Conservation (phyloP, 2,329 filamentous ascomycete species). For the Xylariaceae sp. region DNA sequence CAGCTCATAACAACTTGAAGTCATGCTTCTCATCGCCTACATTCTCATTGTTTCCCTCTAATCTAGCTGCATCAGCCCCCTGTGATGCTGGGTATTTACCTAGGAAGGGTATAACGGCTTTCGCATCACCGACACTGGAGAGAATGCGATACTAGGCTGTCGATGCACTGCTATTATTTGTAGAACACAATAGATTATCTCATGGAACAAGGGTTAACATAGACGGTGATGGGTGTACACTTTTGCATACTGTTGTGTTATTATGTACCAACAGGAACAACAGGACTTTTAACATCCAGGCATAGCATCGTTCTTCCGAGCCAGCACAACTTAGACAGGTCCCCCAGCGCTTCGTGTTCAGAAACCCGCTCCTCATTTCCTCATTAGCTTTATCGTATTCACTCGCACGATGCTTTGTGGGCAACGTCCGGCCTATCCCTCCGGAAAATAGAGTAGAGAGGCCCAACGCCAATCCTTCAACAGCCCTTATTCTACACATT, state of each 20-base stretch:
- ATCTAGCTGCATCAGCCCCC: too few species aligned
- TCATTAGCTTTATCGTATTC: constrained; percentile 9
- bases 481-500: constrained; percentile 17
- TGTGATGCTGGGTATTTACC: too few species aligned
- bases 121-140: too few species aligned
- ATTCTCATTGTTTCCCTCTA: too few species aligned
- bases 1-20: too few species aligned
- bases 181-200: too few species aligned
- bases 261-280: constrained; percentile 2
- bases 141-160: too few species aligned
- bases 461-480: not conserved
- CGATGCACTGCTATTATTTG: too few species aligned
- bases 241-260: not conserved
- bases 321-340: not conserved
- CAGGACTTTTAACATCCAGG: not conserved
- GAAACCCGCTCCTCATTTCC: not conserved
- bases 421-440: not conserved
- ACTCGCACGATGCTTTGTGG: not conserved
- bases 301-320: not conserved
- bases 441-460: not conserved
- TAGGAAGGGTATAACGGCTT: too few species aligned
- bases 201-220: too few species aligned
- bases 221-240: too few species aligned
- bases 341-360: not conserved
- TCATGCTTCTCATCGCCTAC: too few species aligned